These are phyloP conservation scores for Geotrichum fermentans DNA, from an alignment of 1,139 yeast genomes.

Conservation along the genomic window DNA sequence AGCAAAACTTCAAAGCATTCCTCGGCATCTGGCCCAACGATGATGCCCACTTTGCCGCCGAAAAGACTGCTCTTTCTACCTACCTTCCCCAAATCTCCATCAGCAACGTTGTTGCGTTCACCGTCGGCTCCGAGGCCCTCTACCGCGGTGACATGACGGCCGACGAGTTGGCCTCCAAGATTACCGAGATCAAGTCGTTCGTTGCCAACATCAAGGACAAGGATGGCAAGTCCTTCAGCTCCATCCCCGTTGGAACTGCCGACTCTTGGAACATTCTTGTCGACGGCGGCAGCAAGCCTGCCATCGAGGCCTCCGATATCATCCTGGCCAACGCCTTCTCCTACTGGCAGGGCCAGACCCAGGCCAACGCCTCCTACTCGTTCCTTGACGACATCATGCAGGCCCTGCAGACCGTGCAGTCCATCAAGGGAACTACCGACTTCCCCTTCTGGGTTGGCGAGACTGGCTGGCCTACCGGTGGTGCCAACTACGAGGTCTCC, in stretches of 20 bases:
- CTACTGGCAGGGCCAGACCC: constrained; percentile 96
- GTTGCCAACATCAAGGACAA: constrained; percentile 63
- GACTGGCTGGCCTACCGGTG: constrained; percentile 96
- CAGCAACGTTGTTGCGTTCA: constrained; percentile 62
- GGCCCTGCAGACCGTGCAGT: constrained; percentile 81
- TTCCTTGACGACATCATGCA: constrained; percentile 96
- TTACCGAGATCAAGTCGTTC: constrained; percentile 53
- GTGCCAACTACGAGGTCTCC: constrained; percentile 55
- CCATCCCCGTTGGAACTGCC: constrained; percentile 80
- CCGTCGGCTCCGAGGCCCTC: constrained; percentile 89
- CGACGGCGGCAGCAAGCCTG: constrained; percentile 65
- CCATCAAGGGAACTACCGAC: constrained; percentile 78
- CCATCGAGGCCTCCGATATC: constrained; percentile 73
- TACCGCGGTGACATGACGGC: constrained; percentile 82
- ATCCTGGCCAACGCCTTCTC: constrained; percentile 92
- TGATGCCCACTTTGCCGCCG: constrained; percentile 63
- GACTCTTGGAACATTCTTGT: constrained; percentile 94
- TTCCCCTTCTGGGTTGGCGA: constrained; percentile 93
- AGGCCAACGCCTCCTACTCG: constrained; percentile 73
- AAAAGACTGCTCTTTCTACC: constrained; percentile 60
- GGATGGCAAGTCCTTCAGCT: constrained; percentile 68
- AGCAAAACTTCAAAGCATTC: constrained; percentile 65
- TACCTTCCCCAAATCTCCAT: constrained; percentile 68
- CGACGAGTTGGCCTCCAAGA: constrained; percentile 49
- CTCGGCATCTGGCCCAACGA: constrained; percentile 91